Evolutionary conservation across 1,284 basidiomycete genomes (phyloP), one percentile per base, ranked within the genome.

Genomic region (Veloporphyrellus conicus): DNA sequence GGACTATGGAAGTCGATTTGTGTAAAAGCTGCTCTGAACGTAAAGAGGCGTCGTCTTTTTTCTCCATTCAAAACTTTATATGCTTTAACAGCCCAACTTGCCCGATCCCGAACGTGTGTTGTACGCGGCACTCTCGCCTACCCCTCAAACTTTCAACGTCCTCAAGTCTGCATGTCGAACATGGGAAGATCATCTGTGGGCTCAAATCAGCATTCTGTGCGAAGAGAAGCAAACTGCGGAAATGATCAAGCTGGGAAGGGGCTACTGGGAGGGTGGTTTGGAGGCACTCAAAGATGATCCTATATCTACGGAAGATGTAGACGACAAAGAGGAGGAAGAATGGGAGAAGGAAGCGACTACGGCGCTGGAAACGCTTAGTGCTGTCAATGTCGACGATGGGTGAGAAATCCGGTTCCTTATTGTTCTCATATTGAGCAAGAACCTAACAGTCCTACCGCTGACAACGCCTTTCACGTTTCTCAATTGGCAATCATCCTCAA

Each of bases 161-260:
- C 82, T 98, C 10, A 80, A 79, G 58, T 77, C 84, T 0, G 85
- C 89, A 4, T 94, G 92, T 61, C 72, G 84, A 29, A 87, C 85
- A 22, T 99, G 94, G 93, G 88, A 94, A 63, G 95, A 99, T 62
- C 83, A 93, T 55, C 75, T 98, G 0, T 99, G 95, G 96, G 91
- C 90, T 1, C 85, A 92, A 56, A 75, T 95, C 48, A 87, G 86
- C 58, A 76, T 93, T 38, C 74, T 92, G 27, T 87, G 92, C 56
- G 93, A 98, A 66, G 83, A 90, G 52, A 82, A 84, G 49, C 76
- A 88, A 56, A 82, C 78, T 33, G 72, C 71, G 16, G 82, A 85
- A 59, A 74, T 87, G 57, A 59, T 68, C 4, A 69, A 69, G 31
- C 62, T 86, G 14, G 76, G 77, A 12, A 75, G 74, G 2, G 74